These are phyloP conservation scores for Pulveroboletus sp. DNA, from an alignment of 768 basidiomycete genomes.

Conservation along the genomic window DNA sequence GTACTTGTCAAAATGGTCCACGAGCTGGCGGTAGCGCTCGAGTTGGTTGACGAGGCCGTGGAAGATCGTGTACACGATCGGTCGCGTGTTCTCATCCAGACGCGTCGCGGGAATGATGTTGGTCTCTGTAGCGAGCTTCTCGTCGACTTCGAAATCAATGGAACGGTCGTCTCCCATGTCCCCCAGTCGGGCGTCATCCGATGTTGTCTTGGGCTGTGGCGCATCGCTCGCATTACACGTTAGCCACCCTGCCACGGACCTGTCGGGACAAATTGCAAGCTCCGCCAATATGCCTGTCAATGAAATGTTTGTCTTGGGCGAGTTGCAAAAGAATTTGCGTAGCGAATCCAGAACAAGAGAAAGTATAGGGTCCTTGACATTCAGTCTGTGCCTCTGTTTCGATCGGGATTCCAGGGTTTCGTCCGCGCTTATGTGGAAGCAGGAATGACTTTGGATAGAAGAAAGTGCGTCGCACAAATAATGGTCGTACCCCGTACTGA, in stretches of 20 bases:
- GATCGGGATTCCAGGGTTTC: slow-evolving; percentile 36
- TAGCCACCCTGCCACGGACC: slow-evolving; percentile 86
- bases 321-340: slow-evolving; percentile 77
- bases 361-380: slow-evolving; percentile 73
- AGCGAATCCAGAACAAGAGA: slow-evolving; percentile 66
- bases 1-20: slow-evolving; percentile 80
- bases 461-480: slow-evolving; percentile 75
- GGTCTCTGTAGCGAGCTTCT: slow-evolving; percentile 54
- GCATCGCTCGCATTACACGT: slow-evolving; percentile 56
- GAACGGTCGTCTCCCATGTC: slow-evolving; percentile 77
- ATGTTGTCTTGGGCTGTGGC: slow-evolving; percentile 9
- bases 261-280: slow-evolving; percentile 79
- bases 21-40: slow-evolving; percentile 68
- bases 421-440: slow-evolving; percentile 47
- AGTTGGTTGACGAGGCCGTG: slow-evolving; percentile 78
- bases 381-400: slow-evolving; percentile 67
- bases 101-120: slow-evolving; percentile 60
- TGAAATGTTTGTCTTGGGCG: slow-evolving; percentile 83
- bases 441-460: slow-evolving; percentile 61
- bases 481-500: slow-evolving; percentile 83
- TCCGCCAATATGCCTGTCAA: slow-evolving; percentile 79
- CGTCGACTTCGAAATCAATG: slow-evolving; percentile 70
- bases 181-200: slow-evolving; percentile 19
- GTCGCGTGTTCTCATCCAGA: slow-evolving; percentile 68
- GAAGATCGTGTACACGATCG: slow-evolving; percentile 77